These are phyloP conservation scores for Naganishia liquefaciens DNA, from an alignment of 1,284 basidiomycete genomes.

Conservation along the genomic window DNA sequence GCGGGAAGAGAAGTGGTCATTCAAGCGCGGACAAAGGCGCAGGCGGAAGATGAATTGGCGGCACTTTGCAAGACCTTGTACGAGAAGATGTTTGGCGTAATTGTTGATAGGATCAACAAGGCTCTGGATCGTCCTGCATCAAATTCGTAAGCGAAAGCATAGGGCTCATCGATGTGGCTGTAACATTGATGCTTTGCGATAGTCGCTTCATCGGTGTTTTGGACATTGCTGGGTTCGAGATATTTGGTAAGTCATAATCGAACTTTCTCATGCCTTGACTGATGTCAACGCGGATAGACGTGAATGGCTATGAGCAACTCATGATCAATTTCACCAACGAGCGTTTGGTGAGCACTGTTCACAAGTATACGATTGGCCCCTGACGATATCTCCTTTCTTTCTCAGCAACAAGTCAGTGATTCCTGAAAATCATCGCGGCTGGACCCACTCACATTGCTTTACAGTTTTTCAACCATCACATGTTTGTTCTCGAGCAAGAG, in stretches of 20 bases:
- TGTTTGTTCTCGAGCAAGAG: slow-evolving; percentile 99
- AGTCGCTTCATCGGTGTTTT: slow-evolving; percentile 93
- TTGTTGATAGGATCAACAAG: slow-evolving; percentile 93
- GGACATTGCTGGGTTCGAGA: slow-evolving; percentile 99
- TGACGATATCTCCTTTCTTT: background rate
- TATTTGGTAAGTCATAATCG: slow-evolving; percentile 56
- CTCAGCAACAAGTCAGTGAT: slow-evolving; percentile 37
- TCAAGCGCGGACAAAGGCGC: slow-evolving; percentile 85
- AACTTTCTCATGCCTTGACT: background rate
- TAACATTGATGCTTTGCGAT: background rate
- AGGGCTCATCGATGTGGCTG: background rate
- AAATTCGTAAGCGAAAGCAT: slow-evolving; percentile 62
- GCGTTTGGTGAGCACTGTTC: slow-evolving; percentile 60
- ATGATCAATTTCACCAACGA: slow-evolving; percentile 99
- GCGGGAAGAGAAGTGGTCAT: slow-evolving; percentile 97
- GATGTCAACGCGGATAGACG: slow-evolving; percentile 33
- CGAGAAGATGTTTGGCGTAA: slow-evolving; percentile 90
- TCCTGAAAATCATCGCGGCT: no score
- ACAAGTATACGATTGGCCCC: background rate
- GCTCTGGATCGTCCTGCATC: slow-evolving; percentile 89
- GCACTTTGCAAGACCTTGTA: slow-evolving; percentile 95
- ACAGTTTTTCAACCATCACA: slow-evolving; percentile 95
- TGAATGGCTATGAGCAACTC: slow-evolving; percentile 92
- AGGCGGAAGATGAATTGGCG: slow-evolving; percentile 89
- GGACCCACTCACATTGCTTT: background rate